Evolutionary conservation across 2,329 filamentous ascomycete species (phyloP), one percentile per base, ranked within the genome.

Genomic region (Aspergillus tanneri): DNA sequence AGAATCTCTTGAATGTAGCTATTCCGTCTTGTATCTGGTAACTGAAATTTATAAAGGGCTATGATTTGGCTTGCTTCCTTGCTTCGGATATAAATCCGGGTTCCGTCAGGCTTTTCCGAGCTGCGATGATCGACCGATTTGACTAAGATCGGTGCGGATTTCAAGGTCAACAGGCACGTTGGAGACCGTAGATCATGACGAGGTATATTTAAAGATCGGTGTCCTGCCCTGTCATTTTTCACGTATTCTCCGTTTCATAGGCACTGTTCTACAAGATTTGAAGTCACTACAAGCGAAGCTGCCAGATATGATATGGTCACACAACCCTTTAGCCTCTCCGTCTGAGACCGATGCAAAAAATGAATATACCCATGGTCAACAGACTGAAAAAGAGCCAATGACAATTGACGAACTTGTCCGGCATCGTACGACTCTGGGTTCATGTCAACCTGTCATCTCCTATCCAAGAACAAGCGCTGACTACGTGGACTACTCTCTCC

Each of bases 401-500:
- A 73, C 70, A 1, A 62, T 74, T 23, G 71, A 74, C 43, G 68
- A 67, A 16, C 60, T 75, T 9, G 56, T 75, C 4, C 64, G 71
- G 7, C 61, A 66, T 2, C 61, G 72, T 23, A 70, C 72, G 10
- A 58, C 60, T 2, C 55, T 59, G 7, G 57, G 65, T n/a, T 59
- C 70, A 1, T 53, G 72, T 43, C 56, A 64, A 2, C 66, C 67
- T 14, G 65, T 74, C 9, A 59, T 76, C 3, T 73, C 72, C 0
- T 78, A 78, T 42, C 75, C 76, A 2, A 67, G 64, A 3, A 66
- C 64, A 2, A 73, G 72, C 5, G 67, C 71, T 24, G 59, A 71
- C 2, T 79, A 75, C 61, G 70, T 74, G 25, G 66, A 77, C 54
- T 78, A 78, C 53, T 72, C 75, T 1, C 59, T 74, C 44, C 65